Percentiles rank a stretch among this genome's conserved stretches.
These are phyloP conservation scores for Phytophthora ramorum DNA, from an alignment of 352 stramenopile genomes.

Conservation along the genomic window DNA sequence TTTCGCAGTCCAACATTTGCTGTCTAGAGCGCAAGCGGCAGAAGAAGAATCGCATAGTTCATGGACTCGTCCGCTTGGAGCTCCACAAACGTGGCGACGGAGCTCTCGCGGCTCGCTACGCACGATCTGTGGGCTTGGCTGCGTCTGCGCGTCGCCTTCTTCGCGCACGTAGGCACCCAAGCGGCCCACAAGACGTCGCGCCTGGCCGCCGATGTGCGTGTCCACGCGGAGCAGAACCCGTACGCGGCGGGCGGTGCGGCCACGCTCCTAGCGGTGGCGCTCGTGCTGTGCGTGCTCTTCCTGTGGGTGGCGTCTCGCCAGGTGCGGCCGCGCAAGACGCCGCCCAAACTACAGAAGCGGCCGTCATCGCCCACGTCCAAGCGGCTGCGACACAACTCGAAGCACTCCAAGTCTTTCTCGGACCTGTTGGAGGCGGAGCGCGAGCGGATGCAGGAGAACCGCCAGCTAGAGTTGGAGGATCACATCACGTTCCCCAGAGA, in stretches of 20 bases:
- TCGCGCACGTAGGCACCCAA: constrained; percentile 24
- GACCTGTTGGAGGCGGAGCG: constrained; percentile 69
- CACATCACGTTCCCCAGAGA: constrained; percentile 66
- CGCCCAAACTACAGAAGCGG: constrained; percentile 38
- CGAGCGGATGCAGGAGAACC: constrained; percentile 70
- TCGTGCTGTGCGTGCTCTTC: constrained; percentile 62
- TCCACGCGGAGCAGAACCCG: constrained; percentile 44
- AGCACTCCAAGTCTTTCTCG: constrained; percentile 76
- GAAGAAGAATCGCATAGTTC: not conserved
- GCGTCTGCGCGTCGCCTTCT: constrained; percentile 8
- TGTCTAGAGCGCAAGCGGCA: not conserved
- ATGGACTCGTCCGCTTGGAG: not conserved
- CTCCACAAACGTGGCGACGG: constrained; percentile 5
- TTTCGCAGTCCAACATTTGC: constrained; percentile 21
- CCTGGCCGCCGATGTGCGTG: constrained; percentile 19
- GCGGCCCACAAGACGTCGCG: constrained; percentile 28
- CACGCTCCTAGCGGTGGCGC: constrained; percentile 53
- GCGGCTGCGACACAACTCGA: constrained; percentile 61
- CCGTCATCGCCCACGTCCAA: constrained; percentile 80
- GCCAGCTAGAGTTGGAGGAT: constrained; percentile 68
- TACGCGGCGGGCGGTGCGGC: constrained; percentile 57
- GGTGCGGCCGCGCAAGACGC: constrained; percentile 63
- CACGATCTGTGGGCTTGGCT: constrained; percentile 32
- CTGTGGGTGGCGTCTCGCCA: constrained; percentile 85
- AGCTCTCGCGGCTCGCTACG: constrained; percentile 11